Conservation (phyloP, 345 rosid species). For the Noccaea bulbosa region DNA sequence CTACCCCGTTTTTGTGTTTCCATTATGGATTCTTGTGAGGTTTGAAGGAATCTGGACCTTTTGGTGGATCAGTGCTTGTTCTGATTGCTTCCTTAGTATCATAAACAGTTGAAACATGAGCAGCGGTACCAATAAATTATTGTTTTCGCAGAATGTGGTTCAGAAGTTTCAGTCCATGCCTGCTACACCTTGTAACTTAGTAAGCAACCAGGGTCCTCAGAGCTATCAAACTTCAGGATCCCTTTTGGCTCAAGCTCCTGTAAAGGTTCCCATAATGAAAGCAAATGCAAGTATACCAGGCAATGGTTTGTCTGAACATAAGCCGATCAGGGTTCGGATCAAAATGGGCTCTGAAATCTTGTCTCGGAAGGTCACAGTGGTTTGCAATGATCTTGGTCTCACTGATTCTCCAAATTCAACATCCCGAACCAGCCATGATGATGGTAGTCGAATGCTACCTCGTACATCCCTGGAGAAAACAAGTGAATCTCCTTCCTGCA, state of each 20-base stretch:
- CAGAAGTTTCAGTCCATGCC: slow-evolving; percentile 51
- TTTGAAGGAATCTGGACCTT: background rate
- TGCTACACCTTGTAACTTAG: slow-evolving; percentile 30
- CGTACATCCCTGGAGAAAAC: slow-evolving; percentile 34
- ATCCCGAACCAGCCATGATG: slow-evolving; percentile 52
- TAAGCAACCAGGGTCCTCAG: slow-evolving; percentile 41
- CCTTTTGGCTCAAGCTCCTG: slow-evolving; percentile 43
- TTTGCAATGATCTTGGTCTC: slow-evolving; percentile 59
- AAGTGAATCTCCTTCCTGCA: slow-evolving; percentile 57
- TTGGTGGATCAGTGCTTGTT: slow-evolving; percentile 1
- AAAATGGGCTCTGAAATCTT: slow-evolving; percentile 60
- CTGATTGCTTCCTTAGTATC: slow-evolving; percentile 12
- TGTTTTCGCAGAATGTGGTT: slow-evolving; percentile 50
- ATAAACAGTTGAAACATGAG: slow-evolving; percentile 2
- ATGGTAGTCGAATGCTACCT: slow-evolving; percentile 44
- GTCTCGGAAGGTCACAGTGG: slow-evolving; percentile 49
- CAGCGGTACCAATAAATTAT: background rate
- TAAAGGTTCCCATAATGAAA: slow-evolving; percentile 40
- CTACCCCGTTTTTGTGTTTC: slow-evolving; percentile 1
- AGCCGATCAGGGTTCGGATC: slow-evolving; percentile 59
- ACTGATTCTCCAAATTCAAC: slow-evolving; percentile 61
- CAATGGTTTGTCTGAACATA: slow-evolving; percentile 43
- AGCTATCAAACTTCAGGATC: slow-evolving; percentile 39
- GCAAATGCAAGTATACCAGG: slow-evolving; percentile 44
- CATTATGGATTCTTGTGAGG: slow-evolving; percentile 6